Conservation (phyloP, 2,329 filamentous ascomycete genomes). For the Paecilomyces variotii region DNA sequence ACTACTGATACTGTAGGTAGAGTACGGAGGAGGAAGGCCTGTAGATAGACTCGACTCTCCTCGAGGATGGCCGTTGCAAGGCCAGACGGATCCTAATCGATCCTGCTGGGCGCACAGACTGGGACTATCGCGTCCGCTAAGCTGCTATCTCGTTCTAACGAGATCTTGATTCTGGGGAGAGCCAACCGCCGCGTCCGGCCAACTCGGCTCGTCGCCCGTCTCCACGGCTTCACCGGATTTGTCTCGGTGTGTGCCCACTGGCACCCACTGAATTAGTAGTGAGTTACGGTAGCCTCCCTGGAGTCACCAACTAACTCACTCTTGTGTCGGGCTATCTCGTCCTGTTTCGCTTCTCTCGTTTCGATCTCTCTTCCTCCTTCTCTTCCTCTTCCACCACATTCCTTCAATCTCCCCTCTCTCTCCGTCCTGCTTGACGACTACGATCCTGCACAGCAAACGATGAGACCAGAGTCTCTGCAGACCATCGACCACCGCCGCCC, state of each 20-base stretch:
- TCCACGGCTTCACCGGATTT: not conserved
- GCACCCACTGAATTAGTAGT: not conserved
- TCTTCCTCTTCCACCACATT: conserved; percentile 1
- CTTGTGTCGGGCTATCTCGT: not conserved
- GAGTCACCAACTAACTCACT: not conserved
- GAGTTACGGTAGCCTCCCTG: too few species aligned
- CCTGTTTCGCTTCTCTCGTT: not conserved
- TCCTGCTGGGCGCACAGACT: not conserved
- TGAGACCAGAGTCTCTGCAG: conserved; percentile 16
- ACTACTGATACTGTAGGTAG: not conserved
- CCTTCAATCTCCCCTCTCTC: not conserved
- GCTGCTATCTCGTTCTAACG: not conserved
- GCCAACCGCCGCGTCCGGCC: not conserved
- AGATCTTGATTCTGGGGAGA: not conserved
- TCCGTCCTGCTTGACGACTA: not conserved
- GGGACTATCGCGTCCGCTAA: not conserved
- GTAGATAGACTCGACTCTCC: too few species aligned
- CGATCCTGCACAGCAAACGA: conserved; percentile 11
- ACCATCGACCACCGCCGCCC: conserved; percentile 12
- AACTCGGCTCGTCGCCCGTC: not conserved
- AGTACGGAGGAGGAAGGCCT: not conserved
- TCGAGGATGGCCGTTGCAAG: not conserved
- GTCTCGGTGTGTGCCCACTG: not conserved
- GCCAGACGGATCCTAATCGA: not conserved
- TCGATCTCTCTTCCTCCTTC: not conserved